These are phyloP conservation scores for Colletotrichum sp. DNA, from an alignment of 2,329 filamentous ascomycete species.

Conservation along the genomic window DNA sequence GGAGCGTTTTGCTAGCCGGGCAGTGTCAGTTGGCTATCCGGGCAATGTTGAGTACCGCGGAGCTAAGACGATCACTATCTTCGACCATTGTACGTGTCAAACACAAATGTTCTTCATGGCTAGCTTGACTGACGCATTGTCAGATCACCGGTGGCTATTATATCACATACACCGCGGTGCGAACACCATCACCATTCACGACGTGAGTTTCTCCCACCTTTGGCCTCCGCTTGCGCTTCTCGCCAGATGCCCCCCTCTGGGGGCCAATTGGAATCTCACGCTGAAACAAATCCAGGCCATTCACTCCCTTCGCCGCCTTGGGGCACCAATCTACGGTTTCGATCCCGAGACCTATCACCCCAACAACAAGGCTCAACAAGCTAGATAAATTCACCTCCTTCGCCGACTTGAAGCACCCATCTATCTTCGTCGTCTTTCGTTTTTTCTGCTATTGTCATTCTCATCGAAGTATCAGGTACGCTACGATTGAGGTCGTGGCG, in stretches of 20 bases:
- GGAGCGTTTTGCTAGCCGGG: neutral
- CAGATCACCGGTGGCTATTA: slow-evolving; percentile 33
- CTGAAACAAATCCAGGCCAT: slow-evolving; percentile 52
- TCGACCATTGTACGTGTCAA: no score
- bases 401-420: no score
- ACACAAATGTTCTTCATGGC: no score
- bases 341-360: slow-evolving; percentile 45
- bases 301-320: slow-evolving; percentile 51
- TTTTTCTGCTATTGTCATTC: no score
- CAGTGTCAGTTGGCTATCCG: neutral
- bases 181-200: slow-evolving; percentile 67
- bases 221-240: neutral
- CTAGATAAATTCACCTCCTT: no score
- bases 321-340: slow-evolving; percentile 63
- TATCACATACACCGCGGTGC: slow-evolving; percentile 52
- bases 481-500: no score
- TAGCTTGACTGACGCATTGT: no score
- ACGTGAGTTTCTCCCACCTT: slow-evolving; percentile 52
- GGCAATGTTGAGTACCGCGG: neutral
- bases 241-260: neutral
- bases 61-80: neutral
- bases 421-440: no score
- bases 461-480: no score
- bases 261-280: neutral
- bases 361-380: neutral